phyloP scores from a whole-genome alignment of 768 basidiomycete genomes.

The Rickenella mellea region DNA sequence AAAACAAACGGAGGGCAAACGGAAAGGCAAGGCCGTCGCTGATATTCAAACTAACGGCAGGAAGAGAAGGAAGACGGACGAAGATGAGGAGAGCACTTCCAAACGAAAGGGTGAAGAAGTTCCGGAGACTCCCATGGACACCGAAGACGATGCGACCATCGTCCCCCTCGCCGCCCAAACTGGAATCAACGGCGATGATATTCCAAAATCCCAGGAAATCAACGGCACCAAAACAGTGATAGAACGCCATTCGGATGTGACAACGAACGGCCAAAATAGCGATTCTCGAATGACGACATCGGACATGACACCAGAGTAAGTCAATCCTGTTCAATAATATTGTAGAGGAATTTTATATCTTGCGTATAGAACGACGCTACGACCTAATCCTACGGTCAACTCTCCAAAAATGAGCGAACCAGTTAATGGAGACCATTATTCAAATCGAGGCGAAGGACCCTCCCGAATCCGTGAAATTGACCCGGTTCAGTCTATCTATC shows the following conservation, averaged over 20 bases:
- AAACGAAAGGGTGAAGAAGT: neutral
- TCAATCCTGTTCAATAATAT: neutral
- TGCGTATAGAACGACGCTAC: too few relatives aligned
- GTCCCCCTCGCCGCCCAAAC: neutral
- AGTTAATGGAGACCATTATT: too few relatives aligned
- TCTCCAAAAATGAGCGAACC: too few relatives aligned
- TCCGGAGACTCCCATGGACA: neutral
- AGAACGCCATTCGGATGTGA: neutral
- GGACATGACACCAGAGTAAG: neutral
- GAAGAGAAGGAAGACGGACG: slow-evolving; percentile 4
- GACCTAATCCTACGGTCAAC: too few relatives aligned
- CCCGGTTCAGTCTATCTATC: too few relatives aligned
- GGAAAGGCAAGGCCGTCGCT: slow-evolving; percentile 3
- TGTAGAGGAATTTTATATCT: too few relatives aligned
- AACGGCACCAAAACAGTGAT: neutral
- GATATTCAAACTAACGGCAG: neutral
- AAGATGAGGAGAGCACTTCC: neutral
- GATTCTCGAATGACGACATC: neutral
- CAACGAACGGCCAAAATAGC: neutral
- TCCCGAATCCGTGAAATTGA: too few relatives aligned
- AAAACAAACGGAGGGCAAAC: neutral
- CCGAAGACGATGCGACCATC: neutral
- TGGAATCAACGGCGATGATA: neutral
- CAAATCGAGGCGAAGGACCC: too few relatives aligned
- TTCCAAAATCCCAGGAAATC: neutral